phyloP scores from a whole-genome alignment of 2,329 filamentous ascomycete species.

The Ophiocordyceps australis region DNA sequence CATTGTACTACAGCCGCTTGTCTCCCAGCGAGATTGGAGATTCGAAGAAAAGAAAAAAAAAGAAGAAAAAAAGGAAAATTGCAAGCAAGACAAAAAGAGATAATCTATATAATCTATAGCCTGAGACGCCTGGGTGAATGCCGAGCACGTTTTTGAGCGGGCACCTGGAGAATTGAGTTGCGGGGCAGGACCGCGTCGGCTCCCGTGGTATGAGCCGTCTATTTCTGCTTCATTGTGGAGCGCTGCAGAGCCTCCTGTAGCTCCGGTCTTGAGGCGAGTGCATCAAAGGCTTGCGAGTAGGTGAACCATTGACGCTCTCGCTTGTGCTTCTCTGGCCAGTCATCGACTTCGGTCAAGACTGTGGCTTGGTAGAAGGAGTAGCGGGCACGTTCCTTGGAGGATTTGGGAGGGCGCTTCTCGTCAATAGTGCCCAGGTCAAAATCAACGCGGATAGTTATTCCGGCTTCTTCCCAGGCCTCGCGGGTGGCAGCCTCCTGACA shows the following conservation, averaged over 20 bases:
- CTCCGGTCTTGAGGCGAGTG: constrained; percentile 64
- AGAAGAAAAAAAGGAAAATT: too few species aligned
- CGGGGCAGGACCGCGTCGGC: too few species aligned
- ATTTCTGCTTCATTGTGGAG: constrained; percentile 51
- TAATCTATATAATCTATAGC: too few species aligned
- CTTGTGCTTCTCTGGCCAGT: constrained; percentile 93
- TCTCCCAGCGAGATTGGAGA: too few species aligned
- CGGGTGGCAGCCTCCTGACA: constrained; percentile 70
- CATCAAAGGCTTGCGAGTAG: constrained; percentile 63
- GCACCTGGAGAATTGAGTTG: too few species aligned
- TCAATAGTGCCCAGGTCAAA: constrained; percentile 74
- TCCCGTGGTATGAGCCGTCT: too few species aligned
- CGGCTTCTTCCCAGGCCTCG: constrained; percentile 97
- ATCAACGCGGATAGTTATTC: constrained; percentile 70
- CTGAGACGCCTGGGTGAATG: too few species aligned
- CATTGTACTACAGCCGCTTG: too few species aligned
- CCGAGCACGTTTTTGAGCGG: too few species aligned
- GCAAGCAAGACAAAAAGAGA: too few species aligned
- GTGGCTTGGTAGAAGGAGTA: constrained; percentile 77
- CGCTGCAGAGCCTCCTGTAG: constrained; percentile 72
- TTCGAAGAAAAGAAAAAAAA: too few species aligned
- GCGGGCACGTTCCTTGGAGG: constrained; percentile 40
- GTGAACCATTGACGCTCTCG: constrained; percentile 80
- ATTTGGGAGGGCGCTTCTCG: constrained; percentile 67
- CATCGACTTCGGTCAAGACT: constrained; percentile 67